phyloP scores from a whole-genome alignment of 805 yeast species.

The Ogataea glucozyma region DNA sequence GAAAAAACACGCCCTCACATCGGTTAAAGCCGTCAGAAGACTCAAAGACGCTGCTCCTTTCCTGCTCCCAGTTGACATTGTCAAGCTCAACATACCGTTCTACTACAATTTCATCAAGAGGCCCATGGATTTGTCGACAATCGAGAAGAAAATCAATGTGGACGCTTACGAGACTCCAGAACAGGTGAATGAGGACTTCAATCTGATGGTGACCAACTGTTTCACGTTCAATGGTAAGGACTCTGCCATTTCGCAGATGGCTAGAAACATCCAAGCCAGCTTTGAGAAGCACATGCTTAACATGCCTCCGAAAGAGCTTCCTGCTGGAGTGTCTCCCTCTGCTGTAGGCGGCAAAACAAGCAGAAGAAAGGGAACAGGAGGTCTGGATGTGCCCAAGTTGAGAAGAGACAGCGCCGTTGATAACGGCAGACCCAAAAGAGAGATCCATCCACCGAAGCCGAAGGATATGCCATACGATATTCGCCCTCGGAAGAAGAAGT shows the following conservation, averaged over 20 bases:
- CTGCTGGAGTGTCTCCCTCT: constrained; percentile 27
- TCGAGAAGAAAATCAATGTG: constrained; percentile 72
- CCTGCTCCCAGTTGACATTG: constrained; percentile 83
- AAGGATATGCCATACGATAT: constrained; percentile 90
- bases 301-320: constrained; percentile 69
- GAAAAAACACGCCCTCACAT: constrained; percentile 71
- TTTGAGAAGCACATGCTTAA: constrained; percentile 91
- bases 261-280: constrained; percentile 82
- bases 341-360: constrained; percentile 30
- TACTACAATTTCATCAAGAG: constrained; percentile 78
- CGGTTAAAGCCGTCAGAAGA: constrained; percentile 83
- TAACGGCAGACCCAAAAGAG: constrained; percentile 90
- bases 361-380: constrained; percentile 36
- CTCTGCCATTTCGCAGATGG: constrained; percentile 88
- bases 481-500: constrained; percentile 89
- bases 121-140: constrained; percentile 94
- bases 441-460: constrained; percentile 94
- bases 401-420: constrained; percentile 66
- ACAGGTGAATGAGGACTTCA: constrained; percentile 74
- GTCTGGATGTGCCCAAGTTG: constrained; percentile 58
- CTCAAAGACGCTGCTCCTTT: constrained; percentile 93
- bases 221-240: constrained; percentile 80
- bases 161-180: constrained; percentile 73
- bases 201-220: constrained; percentile 83
- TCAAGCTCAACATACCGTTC: constrained; percentile 84